Evolutionary conservation across 345 rosid species (phyloP), one percentile per base, ranked within the genome.

Genomic region (Hevea brasiliensis): DNA sequence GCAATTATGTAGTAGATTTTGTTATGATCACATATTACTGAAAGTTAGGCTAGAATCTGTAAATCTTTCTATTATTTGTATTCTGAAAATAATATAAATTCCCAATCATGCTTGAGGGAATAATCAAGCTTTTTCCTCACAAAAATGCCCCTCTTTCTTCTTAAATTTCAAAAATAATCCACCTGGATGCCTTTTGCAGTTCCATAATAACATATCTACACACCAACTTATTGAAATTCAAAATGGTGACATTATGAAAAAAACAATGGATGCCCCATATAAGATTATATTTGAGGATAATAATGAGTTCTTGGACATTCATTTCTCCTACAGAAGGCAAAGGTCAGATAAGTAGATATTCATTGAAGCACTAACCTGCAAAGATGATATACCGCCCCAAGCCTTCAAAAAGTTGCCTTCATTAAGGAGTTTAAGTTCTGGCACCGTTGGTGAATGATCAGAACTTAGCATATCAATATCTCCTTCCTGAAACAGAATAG

Each of bases 361-460:
- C 0, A 53, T 76, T 27, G 15, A 78, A 54, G 18, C 7, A 70
- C 80, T 32, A 50, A 94, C 98, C 98, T 94, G 98, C 86, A 95
- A 80, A 73, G 97, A 91, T 21, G 99, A 95, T 75, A 95, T 89
- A 57, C 99, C 98, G 65, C 99, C 99, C 99, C 99, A 95, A 74
- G 98, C 99, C 77, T 74, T 87, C 86, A 95, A 82, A 77, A 95
- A 92, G 80, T 92, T 76, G 54, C 97, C 99, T 80, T 92, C 94
- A 68, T 70, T 61, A 13, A 86, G 73, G 72, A 84, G 91, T 84
- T 92, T 94, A 69, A 92, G 91, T 70, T 89, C 90, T 69, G 99
- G 96, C 55, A 71, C 66, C 24, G 99, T 85, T 68, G 98, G 98
- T 10, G 99, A 95, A 89, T 95, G 98, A 86, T 95, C 99, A 67